Base-by-base conservation (phyloP, 805 yeast species). In the Wickerhamia fluorescens region DNA sequence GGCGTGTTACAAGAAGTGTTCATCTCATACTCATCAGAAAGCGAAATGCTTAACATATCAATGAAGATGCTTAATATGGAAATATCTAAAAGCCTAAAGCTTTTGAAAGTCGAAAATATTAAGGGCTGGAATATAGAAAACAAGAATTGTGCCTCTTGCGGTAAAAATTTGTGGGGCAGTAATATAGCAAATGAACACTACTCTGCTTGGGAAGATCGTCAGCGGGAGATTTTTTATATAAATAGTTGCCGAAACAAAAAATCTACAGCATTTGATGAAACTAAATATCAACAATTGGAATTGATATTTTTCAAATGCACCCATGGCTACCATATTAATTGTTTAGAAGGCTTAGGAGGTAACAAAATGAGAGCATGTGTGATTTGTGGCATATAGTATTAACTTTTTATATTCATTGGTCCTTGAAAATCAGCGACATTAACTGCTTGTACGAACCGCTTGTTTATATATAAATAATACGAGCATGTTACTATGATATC, bases 101-200 rank as follows among this genome's bases (percentile, higher is more conserved):
- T 44, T 2, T 55, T 79, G 7, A 59, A 68, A 8, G 36, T 42
- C 3, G 58, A 62, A 19, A 58, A 69, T 14, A 40, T 61, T 1
- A 51, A 57, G 20, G 96, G 96, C 0, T 80, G 94, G 86, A 26
- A 40, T 6, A 44, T 61, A 3, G 47, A 35, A n/a, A 40, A 65
- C 1, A 57, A 55, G 16, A 73, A 67, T 27, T 88, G 96, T 51
- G 80, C 80, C 20, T 71, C 79, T 0, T 88, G 96, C 52, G 88
- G 85, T 1, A 75, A 75, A 37, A 58, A 59, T 13, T 56, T 87
- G 19, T 78, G 87, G 76, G 95, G 96, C 0, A 50, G 71, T 2
- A 73, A 74, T 2, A 47, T 81, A 2, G 58, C 66, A 14, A 28
- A 24, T 2, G 61, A 56, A 6, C 61, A 69, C 22, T 70, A 71